phyloP scores from a whole-genome alignment of 176 grass and related monocot species.

The Zea mays region DNA sequence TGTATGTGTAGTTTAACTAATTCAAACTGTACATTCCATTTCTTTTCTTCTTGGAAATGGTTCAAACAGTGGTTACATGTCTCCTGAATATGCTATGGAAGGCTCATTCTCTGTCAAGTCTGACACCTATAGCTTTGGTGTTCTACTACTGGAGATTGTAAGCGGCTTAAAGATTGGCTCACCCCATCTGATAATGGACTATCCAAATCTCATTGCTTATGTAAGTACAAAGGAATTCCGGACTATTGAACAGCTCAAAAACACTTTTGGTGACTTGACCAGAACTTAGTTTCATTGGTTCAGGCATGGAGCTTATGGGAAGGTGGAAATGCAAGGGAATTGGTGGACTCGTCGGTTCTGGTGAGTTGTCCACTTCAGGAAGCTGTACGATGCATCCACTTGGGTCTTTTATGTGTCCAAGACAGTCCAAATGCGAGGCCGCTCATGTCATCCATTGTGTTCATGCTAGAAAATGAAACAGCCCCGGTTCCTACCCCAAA shows the following conservation, averaged over 20 bases:
- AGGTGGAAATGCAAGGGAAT: constrained; percentile 35
- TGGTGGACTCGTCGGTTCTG: constrained; percentile 42
- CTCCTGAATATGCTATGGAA: constrained; percentile 57
- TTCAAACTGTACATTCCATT: constrained; percentile 20
- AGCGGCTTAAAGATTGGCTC: constrained; percentile 48
- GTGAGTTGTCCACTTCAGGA: constrained; percentile 29
- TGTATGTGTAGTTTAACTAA: background rate
- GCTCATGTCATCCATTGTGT: constrained; percentile 35
- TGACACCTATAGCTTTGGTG: constrained; percentile 60
- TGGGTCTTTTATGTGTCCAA: constrained; percentile 59
- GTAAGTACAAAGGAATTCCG: constrained; percentile 7
- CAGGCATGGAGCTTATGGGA: constrained; percentile 64
- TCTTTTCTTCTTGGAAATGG: background rate
- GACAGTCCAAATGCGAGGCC: constrained; percentile 47
- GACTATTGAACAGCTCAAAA: background rate
- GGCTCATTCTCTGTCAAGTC: constrained; percentile 55
- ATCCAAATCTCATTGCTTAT: constrained; percentile 31
- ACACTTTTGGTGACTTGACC: background rate
- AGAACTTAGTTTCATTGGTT: constrained; percentile 16
- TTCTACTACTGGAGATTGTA: constrained; percentile 51
- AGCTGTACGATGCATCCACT: constrained; percentile 37
- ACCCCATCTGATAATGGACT: constrained; percentile 9
- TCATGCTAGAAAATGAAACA: constrained; percentile 48
- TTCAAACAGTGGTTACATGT: constrained; percentile 57
- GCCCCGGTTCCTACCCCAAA: constrained; percentile 37